These are phyloP conservation scores for Decorospora gaudefroyi DNA, from an alignment of 2,329 filamentous ascomycete genomes.

Conservation along the genomic window DNA sequence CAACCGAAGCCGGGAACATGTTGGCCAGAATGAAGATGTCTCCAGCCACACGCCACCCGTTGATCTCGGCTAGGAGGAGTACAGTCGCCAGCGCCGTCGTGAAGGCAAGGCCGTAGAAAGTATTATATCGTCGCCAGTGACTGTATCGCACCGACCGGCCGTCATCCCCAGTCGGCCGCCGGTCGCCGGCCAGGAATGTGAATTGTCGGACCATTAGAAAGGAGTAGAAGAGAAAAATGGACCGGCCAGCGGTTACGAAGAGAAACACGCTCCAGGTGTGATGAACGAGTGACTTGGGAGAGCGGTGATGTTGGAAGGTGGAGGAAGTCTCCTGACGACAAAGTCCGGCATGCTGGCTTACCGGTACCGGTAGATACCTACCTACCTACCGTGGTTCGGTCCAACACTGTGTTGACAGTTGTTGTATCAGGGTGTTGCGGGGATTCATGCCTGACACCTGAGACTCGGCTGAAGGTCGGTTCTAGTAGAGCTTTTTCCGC, in stretches of 20 bases:
- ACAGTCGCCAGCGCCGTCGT: slow-evolving; percentile 29
- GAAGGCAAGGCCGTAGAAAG: slow-evolving; percentile 33
- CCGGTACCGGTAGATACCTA: too few species aligned
- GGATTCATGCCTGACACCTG: too few species aligned
- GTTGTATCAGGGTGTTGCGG: too few species aligned
- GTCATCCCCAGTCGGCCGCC: slow-evolving; percentile 18
- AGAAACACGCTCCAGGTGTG: slow-evolving; percentile 7
- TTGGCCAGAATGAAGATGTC: slow-evolving; percentile 25
- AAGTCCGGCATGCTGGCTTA: slow-evolving; percentile 10
- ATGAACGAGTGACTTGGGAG: slow-evolving; percentile 7
- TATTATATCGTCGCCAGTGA: slow-evolving; percentile 35
- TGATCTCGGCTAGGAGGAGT: slow-evolving; percentile 25
- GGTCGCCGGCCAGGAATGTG: slow-evolving; percentile 22
- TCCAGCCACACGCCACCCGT: slow-evolving; percentile 31
- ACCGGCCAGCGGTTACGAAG: slow-evolving; percentile 23
- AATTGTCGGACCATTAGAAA: slow-evolving; percentile 28
- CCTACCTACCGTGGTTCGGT: too few species aligned
- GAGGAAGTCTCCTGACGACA: too few species aligned
- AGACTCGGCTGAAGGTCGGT: too few species aligned
- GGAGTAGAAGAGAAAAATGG: slow-evolving; percentile 11
- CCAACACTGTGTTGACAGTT: too few species aligned
- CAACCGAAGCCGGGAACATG: slow-evolving; percentile 30
- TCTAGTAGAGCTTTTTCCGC: too few species aligned
- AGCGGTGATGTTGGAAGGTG: not conserved
- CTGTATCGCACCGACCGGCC: slow-evolving; percentile 22